Conservation (phyloP, 495 filamentous ascomycete genomes). For the Talaromyces proteolyticus region DNA sequence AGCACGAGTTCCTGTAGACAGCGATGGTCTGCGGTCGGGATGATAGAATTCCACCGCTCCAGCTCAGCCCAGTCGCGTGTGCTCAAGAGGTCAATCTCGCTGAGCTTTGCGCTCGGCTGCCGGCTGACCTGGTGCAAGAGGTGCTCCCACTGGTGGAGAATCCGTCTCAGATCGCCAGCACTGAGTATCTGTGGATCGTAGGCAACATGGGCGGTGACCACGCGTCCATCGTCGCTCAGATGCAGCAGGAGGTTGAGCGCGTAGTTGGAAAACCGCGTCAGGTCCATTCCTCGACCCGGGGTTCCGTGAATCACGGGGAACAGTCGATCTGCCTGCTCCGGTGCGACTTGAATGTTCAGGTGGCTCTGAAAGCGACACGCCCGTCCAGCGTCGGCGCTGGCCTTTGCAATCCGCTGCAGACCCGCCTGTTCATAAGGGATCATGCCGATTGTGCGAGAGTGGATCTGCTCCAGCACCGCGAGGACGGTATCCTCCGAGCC, state of each 20-base stretch:
- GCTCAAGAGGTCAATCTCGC: background rate
- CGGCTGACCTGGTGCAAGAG: constrained; percentile 1
- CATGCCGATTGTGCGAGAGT: constrained; percentile 34
- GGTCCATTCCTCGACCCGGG: background rate
- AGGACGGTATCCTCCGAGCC: constrained; percentile 14
- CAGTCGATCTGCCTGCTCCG: too few species aligned
- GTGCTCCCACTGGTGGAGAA: constrained; percentile 17
- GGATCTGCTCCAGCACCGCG: constrained; percentile 33
- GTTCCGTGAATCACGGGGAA: background rate
- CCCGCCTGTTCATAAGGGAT: constrained; percentile 53
- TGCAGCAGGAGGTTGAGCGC: constrained; percentile 7
- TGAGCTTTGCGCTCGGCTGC: background rate
- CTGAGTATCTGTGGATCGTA: constrained; percentile 14
- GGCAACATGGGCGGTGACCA: constrained; percentile 6
- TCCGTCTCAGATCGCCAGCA: constrained; percentile 4
- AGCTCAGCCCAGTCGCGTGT: constrained; percentile 1
- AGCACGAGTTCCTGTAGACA: constrained; percentile 32
- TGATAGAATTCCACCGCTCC: background rate
- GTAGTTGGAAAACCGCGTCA: background rate
- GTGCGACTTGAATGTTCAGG: constrained; percentile 41
- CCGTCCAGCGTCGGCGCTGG: constrained; percentile 40
- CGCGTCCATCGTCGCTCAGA: constrained; percentile 11
- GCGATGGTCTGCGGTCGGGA: constrained; percentile 9
- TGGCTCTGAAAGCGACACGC: constrained; percentile 50
- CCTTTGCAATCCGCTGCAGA: constrained; percentile 47